A percentile compares a stretch with the other conserved stretches of the same genome.
phyloP scores from a whole-genome alignment of 148 eudicot genomes.

The Chenopodium formosanum region DNA sequence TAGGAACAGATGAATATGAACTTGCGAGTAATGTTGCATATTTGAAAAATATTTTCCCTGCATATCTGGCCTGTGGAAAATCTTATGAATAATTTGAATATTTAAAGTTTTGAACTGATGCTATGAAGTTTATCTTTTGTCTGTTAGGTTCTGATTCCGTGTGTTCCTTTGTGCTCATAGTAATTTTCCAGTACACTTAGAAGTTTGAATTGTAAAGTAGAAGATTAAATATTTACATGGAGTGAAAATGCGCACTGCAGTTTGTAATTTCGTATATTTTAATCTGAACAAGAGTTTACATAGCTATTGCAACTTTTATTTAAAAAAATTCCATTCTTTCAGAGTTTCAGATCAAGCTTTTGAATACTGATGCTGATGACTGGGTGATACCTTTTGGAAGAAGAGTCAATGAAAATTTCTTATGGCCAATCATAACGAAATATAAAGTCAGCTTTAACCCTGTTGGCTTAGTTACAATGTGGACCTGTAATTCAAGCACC shows the following conservation, averaged over 20 bases:
- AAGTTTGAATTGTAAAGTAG: background rate
- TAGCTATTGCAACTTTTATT: constrained; percentile 2
- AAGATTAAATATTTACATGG: background rate
- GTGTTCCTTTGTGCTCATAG: background rate
- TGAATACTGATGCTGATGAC: constrained; percentile 2
- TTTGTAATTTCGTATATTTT: no score
- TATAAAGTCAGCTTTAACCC: constrained; percentile 4
- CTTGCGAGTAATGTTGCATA: background rate
- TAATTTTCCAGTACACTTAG: background rate
- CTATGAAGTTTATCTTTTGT: background rate
- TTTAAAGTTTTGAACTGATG: background rate
- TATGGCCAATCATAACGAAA: constrained; percentile 15
- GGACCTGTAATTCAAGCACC: constrained; percentile 49
- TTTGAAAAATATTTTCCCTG: background rate
- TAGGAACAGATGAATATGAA: no score
- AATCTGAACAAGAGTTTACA: no score
- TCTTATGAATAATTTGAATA: background rate
- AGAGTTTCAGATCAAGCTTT: constrained; percentile 28
- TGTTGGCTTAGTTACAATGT: constrained; percentile 30
- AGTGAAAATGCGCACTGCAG: background rate
- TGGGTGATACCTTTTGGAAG: constrained; percentile 11
- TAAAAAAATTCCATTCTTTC: constrained; percentile 17
- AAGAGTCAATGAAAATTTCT: background rate
- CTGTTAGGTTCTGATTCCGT: background rate
- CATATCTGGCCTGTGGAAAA: background rate